Conservation (phyloP, 2,329 filamentous ascomycete species). For the Annulohypoxylon truncatum region DNA sequence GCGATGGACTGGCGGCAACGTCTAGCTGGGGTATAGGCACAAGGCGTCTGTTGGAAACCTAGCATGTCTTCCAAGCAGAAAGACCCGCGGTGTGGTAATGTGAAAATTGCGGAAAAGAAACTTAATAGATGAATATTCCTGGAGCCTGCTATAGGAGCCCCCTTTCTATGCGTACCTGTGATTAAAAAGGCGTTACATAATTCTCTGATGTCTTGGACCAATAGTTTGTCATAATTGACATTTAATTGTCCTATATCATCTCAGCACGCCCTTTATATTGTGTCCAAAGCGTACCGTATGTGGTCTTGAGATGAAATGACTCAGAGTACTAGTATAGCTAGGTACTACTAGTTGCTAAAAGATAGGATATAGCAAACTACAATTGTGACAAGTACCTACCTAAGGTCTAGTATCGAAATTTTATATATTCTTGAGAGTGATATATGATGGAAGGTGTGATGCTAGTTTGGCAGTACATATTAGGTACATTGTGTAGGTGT, state of each 20-base stretch:
- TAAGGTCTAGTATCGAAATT: no score
- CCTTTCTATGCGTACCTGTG: background rate
- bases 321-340: no score
- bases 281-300: no score
- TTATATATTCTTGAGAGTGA: no score
- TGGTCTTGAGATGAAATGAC: no score
- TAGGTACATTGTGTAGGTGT: no score
- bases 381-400: no score
- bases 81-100: constrained; percentile 9
- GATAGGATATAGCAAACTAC: no score
- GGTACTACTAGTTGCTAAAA: no score
- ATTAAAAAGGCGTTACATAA: background rate
- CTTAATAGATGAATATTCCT: constrained; percentile 28
- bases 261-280: no score
- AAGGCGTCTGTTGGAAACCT: constrained; percentile 20
- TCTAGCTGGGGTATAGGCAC: constrained; percentile 7
- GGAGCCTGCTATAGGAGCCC: background rate
- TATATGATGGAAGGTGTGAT: background rate
- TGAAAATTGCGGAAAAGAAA: constrained; percentile 16
- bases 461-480: no score
- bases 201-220: background rate
- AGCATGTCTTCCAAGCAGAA: constrained; percentile 9
- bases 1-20: background rate
- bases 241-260: background rate
- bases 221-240: background rate